These are phyloP conservation scores for Xylaria sp. DNA, from an alignment of 2,329 filamentous ascomycete species.

Conservation along the genomic window DNA sequence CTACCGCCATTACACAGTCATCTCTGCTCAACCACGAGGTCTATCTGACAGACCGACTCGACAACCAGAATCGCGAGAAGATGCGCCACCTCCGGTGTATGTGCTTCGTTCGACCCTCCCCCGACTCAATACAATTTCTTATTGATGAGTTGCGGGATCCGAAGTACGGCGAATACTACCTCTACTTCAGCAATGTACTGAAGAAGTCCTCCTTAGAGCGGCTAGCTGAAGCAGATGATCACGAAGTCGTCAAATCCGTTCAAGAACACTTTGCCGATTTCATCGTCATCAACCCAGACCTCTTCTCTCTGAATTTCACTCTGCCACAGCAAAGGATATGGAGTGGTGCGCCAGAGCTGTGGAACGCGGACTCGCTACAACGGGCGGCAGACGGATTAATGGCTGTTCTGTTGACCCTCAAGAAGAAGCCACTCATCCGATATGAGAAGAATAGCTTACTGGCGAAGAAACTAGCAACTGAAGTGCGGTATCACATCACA, in stretches of 20 bases:
- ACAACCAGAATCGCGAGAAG: constrained; percentile 88
- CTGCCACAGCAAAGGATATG: constrained; percentile 78
- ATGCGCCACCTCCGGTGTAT: constrained; percentile 96
- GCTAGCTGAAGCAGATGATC: constrained; percentile 92
- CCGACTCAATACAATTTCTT: constrained; percentile 88
- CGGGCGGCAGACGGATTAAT: constrained; percentile 85
- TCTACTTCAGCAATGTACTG: constrained; percentile 97
- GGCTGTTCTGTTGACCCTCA: constrained; percentile 82
- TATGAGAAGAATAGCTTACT: constrained; percentile 90
- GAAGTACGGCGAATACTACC: constrained; percentile 95
- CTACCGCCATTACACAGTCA: constrained; percentile 94
- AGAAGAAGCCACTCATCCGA: constrained; percentile 94
- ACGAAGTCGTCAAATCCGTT: constrained; percentile 91
- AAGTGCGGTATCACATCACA: constrained; percentile 88
- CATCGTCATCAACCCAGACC: constrained; percentile 89
- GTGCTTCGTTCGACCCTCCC: constrained; percentile 88
- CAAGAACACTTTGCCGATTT: constrained; percentile 98
- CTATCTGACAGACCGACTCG: constrained; percentile 94
- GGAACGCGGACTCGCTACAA: constrained; percentile 88
- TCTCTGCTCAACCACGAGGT: constrained; percentile 94
- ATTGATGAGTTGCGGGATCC: constrained; percentile 96
- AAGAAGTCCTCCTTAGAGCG: constrained; percentile 95
- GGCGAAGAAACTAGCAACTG: constrained; percentile 89
- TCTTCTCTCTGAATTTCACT: constrained; percentile 78
- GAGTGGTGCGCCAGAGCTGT: constrained; percentile 79